Evolutionary conservation across 495 filamentous ascomycete species (phyloP), one percentile per base, ranked within the genome.

Genomic region (Penicillium simplicissimum): DNA sequence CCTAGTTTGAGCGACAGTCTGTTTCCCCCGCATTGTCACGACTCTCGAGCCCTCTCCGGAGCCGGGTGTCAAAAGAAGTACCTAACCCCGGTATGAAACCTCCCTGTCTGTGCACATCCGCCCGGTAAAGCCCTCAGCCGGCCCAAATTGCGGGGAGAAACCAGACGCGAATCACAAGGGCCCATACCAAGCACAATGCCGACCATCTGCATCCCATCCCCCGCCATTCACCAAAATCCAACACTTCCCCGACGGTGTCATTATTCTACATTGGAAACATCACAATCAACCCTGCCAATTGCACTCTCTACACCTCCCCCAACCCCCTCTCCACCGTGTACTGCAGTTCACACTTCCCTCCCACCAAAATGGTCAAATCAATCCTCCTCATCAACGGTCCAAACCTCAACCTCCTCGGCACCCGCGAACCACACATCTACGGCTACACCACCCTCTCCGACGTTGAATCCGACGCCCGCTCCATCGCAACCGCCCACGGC

Each of bases 381-480:
- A 84, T 91, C 73, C 87, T 91, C 76, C 84, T 90, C 58, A 84
- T 91, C 78, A 90, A 90, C 74, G 88, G 88, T 35, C 87, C 87
- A n/a, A 91, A 92, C 75, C 86, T 92, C 69, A 92, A 90, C 78
- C 87, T 92, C 64, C 83, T 91, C 54, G 88, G 87, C 35, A 88
- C 85, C 51, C 82, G 89, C 21, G 88, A 92, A 70, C 89, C 88
- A 13, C 76, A 85, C 61, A 82, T 91, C 68, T 89, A 90, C 77
- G 88, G 88, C 67, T 74, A 71, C 61, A 85, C 83, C 4, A 90
- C 87, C 1, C 84, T 91, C 40, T 10, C 74, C 37, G 82, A 88
- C 61, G 76, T 90, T 64, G 81, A 85, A 52, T 23, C 59, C n/a
- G 61, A 71, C 55, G 77, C 78, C 47, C 58, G 70, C 34, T 55